Evolutionary conservation across 208 protist genomes (phyloP).

Genomic region (Acanthamoeba castellanii): DNA sequence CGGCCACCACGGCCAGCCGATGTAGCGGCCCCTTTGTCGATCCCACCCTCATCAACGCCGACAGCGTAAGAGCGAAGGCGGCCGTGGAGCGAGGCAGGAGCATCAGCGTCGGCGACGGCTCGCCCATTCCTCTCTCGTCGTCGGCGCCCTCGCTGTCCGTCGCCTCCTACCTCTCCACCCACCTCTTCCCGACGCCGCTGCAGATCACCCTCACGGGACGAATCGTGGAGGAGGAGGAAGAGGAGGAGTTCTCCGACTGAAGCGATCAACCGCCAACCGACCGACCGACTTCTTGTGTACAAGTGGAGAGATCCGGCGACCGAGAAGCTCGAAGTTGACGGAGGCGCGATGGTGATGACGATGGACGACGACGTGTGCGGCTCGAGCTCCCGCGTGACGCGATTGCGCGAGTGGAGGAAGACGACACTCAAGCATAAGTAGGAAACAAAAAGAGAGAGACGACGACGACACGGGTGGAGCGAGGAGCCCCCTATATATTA

Average conservation of each 20-base stretch:
- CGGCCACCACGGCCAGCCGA: background rate
- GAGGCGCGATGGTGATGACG: too few species aligned
- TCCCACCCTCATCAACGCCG: constrained; percentile 25
- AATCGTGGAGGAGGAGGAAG: constrained; percentile 12
- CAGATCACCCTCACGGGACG: constrained; percentile 7
- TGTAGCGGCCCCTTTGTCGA: constrained; percentile 5
- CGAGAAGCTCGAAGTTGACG: too few species aligned
- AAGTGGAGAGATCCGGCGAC: too few species aligned
- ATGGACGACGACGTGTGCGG: too few species aligned
- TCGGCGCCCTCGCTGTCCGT: background rate
- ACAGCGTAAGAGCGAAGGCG: background rate
- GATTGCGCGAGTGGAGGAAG: too few species aligned
- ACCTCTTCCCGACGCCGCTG: background rate
- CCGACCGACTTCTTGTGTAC: too few species aligned
- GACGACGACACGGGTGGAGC: too few species aligned
- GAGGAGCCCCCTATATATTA: too few species aligned
- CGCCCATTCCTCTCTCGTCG: background rate
- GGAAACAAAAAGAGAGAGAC: too few species aligned
- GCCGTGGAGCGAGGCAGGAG: background rate
- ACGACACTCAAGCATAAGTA: too few species aligned
- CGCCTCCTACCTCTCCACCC: background rate
- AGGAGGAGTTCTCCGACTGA: constrained; percentile 20
- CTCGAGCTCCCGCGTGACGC: too few species aligned
- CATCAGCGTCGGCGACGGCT: background rate
- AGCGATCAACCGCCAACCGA: too few species aligned